Base-by-base conservation (phyloP, 2,329 filamentous ascomycete genomes). In the Trichoderma sp. region DNA sequence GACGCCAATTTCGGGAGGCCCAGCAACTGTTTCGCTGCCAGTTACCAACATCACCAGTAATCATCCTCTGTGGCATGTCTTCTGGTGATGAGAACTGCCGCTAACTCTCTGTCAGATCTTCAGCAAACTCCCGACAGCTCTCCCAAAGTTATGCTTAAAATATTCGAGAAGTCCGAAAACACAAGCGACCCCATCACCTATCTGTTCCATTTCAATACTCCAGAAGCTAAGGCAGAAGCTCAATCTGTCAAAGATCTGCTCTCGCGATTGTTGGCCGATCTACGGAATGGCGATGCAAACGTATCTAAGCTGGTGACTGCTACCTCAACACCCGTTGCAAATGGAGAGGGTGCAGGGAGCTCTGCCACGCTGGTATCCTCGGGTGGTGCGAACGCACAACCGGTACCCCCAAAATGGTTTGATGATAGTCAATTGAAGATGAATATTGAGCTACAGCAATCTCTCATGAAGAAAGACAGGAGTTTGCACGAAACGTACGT, bases 111-210 rank as follows among this genome's bases (percentile, higher is more conserved):
- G 72, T 27, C 79, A 97, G 94, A 98, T 85, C 90, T 99, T 66
- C 96, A 99, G 84, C 96, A 98, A 83, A 98, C 97, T 1, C 95
- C 97, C 14, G 94, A 95, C 76, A 92, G 89, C n/a, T 92, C 91
- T 45, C 88, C 95, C 21, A 98, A 98, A 87, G 95, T 97, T 71
- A 98, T 98, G 89, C 89, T 98, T 76, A 98, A 97, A 84, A 93
- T 99, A 74, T 94, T 98, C 79, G 93, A 93, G 77, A 93, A 95
- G 82, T 85, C 90, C 59, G 85, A 90, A 38, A 86, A 87, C 64
- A 87, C 87, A 31, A 83, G 87, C 33, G 90, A 93, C 67, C 86
- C 94, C 21, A 89, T 92, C 63, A 90, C 92, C 73, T 94, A 97
- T 82, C 91, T 96, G 66, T 98, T 99, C 83, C 93, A 94, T 78